Conservation (phyloP, 1,284 basidiomycete species). For the Spongiforma sp. region DNA sequence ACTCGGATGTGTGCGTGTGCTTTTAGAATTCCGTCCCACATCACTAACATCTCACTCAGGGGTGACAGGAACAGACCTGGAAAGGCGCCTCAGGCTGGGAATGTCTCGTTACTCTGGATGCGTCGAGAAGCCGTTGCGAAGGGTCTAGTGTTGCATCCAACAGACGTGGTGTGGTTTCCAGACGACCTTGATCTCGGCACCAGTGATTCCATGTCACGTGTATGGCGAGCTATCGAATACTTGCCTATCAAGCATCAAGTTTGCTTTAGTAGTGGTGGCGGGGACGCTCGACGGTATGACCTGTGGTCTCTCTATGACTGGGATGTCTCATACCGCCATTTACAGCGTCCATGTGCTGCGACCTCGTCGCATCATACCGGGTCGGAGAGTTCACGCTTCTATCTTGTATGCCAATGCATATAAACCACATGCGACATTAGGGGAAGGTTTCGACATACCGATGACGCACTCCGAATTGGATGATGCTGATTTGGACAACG, state of each 20-base stretch:
- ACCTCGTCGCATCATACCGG: slow-evolving; percentile 35
- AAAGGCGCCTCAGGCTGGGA: slow-evolving; percentile 23
- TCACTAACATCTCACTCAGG: slow-evolving; percentile 8
- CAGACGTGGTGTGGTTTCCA: slow-evolving; percentile 31
- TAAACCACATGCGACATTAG: slow-evolving; percentile 28
- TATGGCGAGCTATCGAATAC: slow-evolving; percentile 30
- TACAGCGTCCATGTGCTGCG: slow-evolving; percentile 25
- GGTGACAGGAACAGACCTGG: slow-evolving; percentile 27
- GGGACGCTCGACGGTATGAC: slow-evolving; percentile 23
- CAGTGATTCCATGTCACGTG: slow-evolving; percentile 22
- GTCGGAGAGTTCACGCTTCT: slow-evolving; percentile 38
- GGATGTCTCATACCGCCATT: not conserved
- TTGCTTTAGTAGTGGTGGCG: slow-evolving; percentile 19
- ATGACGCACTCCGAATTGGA: slow-evolving; percentile 11
- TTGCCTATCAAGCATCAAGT: slow-evolving; percentile 35
- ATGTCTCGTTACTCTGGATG: slow-evolving; percentile 36
- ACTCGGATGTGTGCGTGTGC: slow-evolving; percentile 38
- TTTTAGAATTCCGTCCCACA: not conserved
- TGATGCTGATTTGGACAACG: slow-evolving; percentile 2
- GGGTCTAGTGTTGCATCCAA: slow-evolving; percentile 29
- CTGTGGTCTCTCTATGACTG: not conserved
- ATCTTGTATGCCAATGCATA: slow-evolving; percentile 33
- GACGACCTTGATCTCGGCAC: slow-evolving; percentile 29
- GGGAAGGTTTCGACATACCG: slow-evolving; percentile 34
- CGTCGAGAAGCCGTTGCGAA: slow-evolving; percentile 24